Evolutionary conservation across 495 filamentous ascomycete genomes (phyloP), one percentile per base, ranked within the genome.

Genomic region (Xylaria scruposa): DNA sequence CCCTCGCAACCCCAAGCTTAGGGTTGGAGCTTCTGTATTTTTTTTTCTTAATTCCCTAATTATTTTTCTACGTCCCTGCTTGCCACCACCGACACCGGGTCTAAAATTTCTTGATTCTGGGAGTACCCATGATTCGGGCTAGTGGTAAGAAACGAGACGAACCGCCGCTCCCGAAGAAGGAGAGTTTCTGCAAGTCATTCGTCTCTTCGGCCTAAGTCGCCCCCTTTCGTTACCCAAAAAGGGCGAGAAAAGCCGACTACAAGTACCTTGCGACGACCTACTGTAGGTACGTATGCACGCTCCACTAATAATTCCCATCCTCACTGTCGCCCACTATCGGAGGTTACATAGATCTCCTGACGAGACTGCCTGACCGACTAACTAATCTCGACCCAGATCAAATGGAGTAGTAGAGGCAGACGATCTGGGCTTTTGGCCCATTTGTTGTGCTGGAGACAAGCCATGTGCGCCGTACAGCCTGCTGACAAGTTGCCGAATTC

Each of bases 21-120:
- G 60, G 29, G 42, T 47, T 64, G 42, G 42, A 64, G 24, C 40
- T 64, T 7, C 29, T 31, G 29, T 1, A 31, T 31, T 66, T 12
- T 21, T 66, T 31, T 66, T 49, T 19, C 51, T 51, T 53, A n/a
- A 4, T 17, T 36, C 19, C 19, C 21, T 38, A 5, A 9, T 62
- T 42, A 26, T 38, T 62, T 62, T 31, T 26, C 24, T n/a, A 15
- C 46, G 3, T 5, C 29, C n/a, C 24, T 21, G 19, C 13, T 15
- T 65, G 26, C 19, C 46, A 29, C 63, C 63, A 29, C 63, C 63
- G 63, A 66, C 63, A 66, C 63, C 63, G 63, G 63, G 63, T 19
- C 46, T 66, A 36, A 36, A 51, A 24, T 66, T 66, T 53, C 29
- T 31, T 12, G 5, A 17, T 17, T 17, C 40, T 15, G 26, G 46